These are phyloP conservation scores for Hydnum rufescens DNA, from an alignment of 768 basidiomycete species.

Conservation along the genomic window DNA sequence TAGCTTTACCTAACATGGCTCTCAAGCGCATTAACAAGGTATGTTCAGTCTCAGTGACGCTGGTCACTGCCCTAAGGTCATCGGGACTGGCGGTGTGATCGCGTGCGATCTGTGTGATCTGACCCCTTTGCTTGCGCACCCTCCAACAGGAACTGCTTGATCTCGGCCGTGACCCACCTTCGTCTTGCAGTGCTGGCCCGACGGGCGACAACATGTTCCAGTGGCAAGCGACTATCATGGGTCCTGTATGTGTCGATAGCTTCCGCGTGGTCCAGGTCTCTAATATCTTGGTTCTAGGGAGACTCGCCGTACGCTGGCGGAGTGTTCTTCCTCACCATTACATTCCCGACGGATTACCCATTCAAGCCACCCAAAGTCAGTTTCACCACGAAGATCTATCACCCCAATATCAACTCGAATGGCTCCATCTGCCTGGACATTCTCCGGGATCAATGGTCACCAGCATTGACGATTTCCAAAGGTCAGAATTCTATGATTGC, in stretches of 20 bases:
- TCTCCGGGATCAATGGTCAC: conserved; percentile 96
- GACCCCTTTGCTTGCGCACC: neutral
- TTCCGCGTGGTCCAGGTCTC: conserved; percentile 7
- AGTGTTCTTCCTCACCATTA: conserved; percentile 94
- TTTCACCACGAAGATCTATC: conserved; percentile 99
- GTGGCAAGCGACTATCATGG: conserved; percentile 99
- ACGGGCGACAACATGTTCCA: conserved; percentile 97
- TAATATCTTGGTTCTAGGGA: conserved; percentile 29
- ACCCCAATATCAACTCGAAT: conserved; percentile 99
- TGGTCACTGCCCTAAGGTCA: neutral
- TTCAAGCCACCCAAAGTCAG: conserved; percentile 99
- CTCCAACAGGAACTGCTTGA: conserved; percentile 78
- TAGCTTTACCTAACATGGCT: conserved; percentile 32
- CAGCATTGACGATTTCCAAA: conserved; percentile 97
- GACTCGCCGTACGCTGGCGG: conserved; percentile 98
- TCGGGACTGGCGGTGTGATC: neutral
- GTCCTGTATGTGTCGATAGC: conserved; percentile 49
- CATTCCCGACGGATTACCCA: conserved; percentile 93
- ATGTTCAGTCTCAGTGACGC: conserved; percentile 9
- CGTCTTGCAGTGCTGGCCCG: conserved; percentile 97
- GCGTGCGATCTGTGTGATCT: neutral
- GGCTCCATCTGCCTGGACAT: conserved; percentile 98
- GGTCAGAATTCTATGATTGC: conserved; percentile 26
- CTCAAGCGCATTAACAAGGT: conserved; percentile 99
- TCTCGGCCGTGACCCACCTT: conserved; percentile 98